phyloP scores from a whole-genome alignment of 1,139 yeast genomes.

The Debaryomyces nepalensis region DNA sequence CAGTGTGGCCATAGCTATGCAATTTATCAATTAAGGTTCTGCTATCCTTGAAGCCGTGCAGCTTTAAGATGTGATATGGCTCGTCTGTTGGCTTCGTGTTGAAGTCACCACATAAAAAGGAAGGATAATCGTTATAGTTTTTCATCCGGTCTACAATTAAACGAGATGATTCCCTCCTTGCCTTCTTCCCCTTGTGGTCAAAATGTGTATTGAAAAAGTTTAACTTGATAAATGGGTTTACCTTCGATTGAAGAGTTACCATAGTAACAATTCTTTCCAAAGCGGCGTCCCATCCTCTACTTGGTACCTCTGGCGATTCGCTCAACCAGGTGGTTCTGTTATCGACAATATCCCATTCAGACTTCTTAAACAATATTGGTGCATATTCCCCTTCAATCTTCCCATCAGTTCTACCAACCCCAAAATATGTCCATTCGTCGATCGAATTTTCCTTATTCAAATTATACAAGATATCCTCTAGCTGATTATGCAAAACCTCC shows the following conservation, averaged over 20 bases:
- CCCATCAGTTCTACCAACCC: conserved; percentile 55
- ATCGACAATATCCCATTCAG: conserved; percentile 42
- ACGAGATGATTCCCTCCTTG: conserved; percentile 52
- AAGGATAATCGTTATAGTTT: conserved; percentile 44
- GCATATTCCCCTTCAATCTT: conserved; percentile 47
- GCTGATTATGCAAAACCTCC: conserved; percentile 57
- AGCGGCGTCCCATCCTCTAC: conserved; percentile 56
- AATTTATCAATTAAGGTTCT: conserved; percentile 23
- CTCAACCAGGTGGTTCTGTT: conserved; percentile 48
- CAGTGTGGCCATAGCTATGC: conserved; percentile 43
- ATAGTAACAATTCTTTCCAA: conserved; percentile 45
- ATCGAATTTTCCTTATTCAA: conserved; percentile 29
- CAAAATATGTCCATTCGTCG: conserved; percentile 46
- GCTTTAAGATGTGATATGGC: conserved; percentile 47
- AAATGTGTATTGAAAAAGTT: conserved; percentile 63
- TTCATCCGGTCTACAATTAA: conserved; percentile 49
- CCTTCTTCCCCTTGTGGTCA: conserved; percentile 56
- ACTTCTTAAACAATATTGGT: conserved; percentile 43
- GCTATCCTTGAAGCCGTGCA: conserved; percentile 42
- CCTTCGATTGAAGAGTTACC: conserved; percentile 33
- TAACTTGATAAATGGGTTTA: conserved; percentile 28
- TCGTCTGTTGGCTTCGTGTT: conserved; percentile 58
- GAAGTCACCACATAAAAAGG: conserved; percentile 55
- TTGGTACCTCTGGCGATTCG: conserved; percentile 52
- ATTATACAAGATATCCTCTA: conserved; percentile 47